Base-by-base conservation (phyloP, 1,284 basidiomycete species). In the Phlebopus sp. region DNA sequence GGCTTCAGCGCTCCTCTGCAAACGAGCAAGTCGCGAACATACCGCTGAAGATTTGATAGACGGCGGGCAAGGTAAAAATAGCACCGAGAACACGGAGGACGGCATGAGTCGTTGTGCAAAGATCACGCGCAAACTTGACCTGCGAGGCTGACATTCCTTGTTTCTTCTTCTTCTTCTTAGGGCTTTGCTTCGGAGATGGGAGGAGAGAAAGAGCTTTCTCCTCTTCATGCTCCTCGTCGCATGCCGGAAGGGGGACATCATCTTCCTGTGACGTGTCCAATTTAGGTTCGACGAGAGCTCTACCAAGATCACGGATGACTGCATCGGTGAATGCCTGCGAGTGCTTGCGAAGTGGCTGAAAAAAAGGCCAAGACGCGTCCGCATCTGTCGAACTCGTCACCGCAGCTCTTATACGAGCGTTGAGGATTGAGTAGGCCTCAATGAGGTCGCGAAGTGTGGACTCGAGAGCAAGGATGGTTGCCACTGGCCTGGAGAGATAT, bases 51-150 rank as follows among this genome's bases (percentile, higher is more conserved):
- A 87, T 56, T 36, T 67, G 70, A 54, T 75, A 76, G 10, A 87
- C 58, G 0, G 79, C 73, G 19, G 84, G 79, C 30, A 79, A 56
- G 0, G 82, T 76, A 54, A 87, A 79, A 4, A 84, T 56, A 14
- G 81, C 65, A 7, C 73, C 71, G 17, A 90, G 75, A 18, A 88
- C 64, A 53, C 79, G 82, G 50, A 90, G 73, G 14, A 79, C 85
- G 5, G 81, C 76, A 57, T 87, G 86, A 29, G 74, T 77, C 5
- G 79, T 79, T 2, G 82, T 83, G 62, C 81, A 86, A 14, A 90
- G 67, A 63, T 91, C 89, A 27, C 88, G 73, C 2, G 86, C 86
- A 57, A 81, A 78, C 58, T 86, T 89, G 45, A 83, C 82, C 59
- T 87, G 84, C 51, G 85, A 82, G 38, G 78, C 88, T 0, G 76